Evolutionary conservation across 768 basidiomycete species (phyloP).

Genomic region (Tremella fuciformis): DNA sequence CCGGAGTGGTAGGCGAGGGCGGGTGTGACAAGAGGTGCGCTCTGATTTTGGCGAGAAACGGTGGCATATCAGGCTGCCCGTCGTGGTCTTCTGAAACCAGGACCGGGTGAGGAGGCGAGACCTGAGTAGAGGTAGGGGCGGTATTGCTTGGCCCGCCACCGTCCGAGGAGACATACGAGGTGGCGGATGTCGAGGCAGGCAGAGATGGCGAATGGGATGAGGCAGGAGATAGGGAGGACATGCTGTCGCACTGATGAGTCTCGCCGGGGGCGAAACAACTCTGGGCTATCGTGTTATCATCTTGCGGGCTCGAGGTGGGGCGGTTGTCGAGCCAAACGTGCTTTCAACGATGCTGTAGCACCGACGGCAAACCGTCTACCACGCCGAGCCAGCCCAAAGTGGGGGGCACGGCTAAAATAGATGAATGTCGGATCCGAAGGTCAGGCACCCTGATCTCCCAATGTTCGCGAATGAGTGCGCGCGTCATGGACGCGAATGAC

Average conservation of each 20-base stretch:
- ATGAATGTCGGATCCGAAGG: too few species aligned
- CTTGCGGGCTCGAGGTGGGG: too few species aligned
- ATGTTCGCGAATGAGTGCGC: too few species aligned
- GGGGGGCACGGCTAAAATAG: too few species aligned
- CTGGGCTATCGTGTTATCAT: too few species aligned
- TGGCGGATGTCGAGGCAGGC: slow-evolving; percentile 1
- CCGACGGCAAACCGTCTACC: too few species aligned
- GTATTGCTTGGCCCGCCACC: neutral
- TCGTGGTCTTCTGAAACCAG: neutral
- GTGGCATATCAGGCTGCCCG: neutral
- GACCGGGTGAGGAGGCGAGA: neutral
- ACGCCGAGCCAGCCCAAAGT: too few species aligned
- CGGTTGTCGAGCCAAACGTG: too few species aligned
- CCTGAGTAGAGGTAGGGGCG: neutral
- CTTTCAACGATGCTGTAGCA: too few species aligned
- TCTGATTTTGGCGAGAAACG: slow-evolving; percentile 1
- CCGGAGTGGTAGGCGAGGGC: neutral
- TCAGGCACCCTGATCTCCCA: too few species aligned
- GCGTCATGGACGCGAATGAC: too few species aligned
- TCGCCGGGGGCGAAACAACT: too few species aligned
- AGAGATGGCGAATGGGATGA: slow-evolving; percentile 1
- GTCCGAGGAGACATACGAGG: neutral
- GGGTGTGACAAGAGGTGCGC: slow-evolving; percentile 3
- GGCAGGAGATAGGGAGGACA: neutral
- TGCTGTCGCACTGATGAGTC: neutral